Percentiles rank a stretch among this genome's conserved stretches.
phyloP scores from a whole-genome alignment of 768 basidiomycete species.

The Infundibulicybe gibba region DNA sequence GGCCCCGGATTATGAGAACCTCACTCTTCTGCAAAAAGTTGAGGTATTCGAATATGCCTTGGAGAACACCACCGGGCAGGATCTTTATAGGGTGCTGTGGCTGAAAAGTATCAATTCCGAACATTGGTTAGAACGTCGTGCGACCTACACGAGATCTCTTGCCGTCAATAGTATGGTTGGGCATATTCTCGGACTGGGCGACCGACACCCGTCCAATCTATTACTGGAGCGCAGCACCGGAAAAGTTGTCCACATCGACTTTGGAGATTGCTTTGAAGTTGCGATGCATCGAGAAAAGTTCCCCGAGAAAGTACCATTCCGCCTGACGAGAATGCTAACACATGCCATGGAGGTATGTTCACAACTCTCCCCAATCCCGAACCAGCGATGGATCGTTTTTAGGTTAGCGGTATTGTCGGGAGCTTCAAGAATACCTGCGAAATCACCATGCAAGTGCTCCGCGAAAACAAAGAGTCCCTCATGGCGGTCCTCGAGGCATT shows the following conservation, averaged over 20 bases:
- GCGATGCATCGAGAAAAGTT: constrained; percentile 99
- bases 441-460: constrained; percentile 94
- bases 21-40: constrained; percentile 93
- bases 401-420: constrained; percentile 98
- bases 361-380: neutral
- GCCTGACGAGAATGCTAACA: constrained; percentile 95
- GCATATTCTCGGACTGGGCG: constrained; percentile 95
- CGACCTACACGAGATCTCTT: constrained; percentile 92
- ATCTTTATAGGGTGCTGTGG: constrained; percentile 95
- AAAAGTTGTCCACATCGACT: constrained; percentile 95
- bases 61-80: constrained; percentile 98
- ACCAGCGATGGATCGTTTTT: constrained; percentile 9
- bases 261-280: constrained; percentile 98
- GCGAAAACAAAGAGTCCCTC: constrained; percentile 97
- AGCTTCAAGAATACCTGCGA: constrained; percentile 96
- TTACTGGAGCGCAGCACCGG: constrained; percentile 89
- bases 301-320: constrained; percentile 98
- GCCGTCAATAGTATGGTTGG: constrained; percentile 99
- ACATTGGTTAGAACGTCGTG: constrained; percentile 95
- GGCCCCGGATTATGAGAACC: constrained; percentile 97
- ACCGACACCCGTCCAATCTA: constrained; percentile 95
- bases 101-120: constrained; percentile 93
- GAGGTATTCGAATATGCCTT: constrained; percentile 99
- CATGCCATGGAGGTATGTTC: constrained; percentile 93
- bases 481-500: constrained; percentile 99